phyloP scores from a whole-genome alignment of 768 basidiomycete species.

The Royoungia palumana region DNA sequence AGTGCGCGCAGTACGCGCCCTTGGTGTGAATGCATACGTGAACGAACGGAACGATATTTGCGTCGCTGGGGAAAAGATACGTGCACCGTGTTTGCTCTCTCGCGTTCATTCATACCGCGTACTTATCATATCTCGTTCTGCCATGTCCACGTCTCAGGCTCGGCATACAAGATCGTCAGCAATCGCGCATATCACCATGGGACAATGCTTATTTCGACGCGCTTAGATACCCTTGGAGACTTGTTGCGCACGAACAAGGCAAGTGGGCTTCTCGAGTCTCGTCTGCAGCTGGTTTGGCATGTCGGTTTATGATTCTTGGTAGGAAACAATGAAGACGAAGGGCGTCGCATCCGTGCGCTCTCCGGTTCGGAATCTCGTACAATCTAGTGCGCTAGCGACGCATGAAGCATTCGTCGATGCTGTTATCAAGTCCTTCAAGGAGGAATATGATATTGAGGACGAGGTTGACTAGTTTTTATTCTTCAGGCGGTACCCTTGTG shows the following conservation, averaged over 20 bases:
- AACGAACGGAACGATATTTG: slow-evolving; percentile 94
- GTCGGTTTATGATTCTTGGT: slow-evolving; percentile 1
- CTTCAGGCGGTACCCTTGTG: not conserved
- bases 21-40: slow-evolving; percentile 74
- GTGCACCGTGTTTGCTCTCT: slow-evolving; percentile 32
- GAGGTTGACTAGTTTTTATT: slow-evolving; percentile 23
- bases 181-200: slow-evolving; percentile 95
- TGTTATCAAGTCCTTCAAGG: slow-evolving; percentile 63
- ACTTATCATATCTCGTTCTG: slow-evolving; percentile 6
- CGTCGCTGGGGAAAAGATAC: slow-evolving; percentile 83
- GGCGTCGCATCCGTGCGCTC: slow-evolving; percentile 91
- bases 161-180: slow-evolving; percentile 93
- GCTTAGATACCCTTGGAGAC: slow-evolving; percentile 67
- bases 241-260: slow-evolving; percentile 69
- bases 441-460: slow-evolving; percentile 47
- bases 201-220: slow-evolving; percentile 93
- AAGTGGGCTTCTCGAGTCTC: slow-evolving; percentile 12
- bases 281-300: not conserved
- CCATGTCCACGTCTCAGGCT: slow-evolving; percentile 80
- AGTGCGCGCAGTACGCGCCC: slow-evolving; percentile 65
- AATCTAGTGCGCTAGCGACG: slow-evolving; percentile 46
- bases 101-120: not conserved
- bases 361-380: slow-evolving; percentile 82
- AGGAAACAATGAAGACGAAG: slow-evolving; percentile 80
- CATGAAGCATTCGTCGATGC: slow-evolving; percentile 73